Percentiles rank a stretch among this genome's conserved stretches.
Conservation (phyloP, 192 early-diverging fungal species). For the Kappamyces sp. region DNA sequence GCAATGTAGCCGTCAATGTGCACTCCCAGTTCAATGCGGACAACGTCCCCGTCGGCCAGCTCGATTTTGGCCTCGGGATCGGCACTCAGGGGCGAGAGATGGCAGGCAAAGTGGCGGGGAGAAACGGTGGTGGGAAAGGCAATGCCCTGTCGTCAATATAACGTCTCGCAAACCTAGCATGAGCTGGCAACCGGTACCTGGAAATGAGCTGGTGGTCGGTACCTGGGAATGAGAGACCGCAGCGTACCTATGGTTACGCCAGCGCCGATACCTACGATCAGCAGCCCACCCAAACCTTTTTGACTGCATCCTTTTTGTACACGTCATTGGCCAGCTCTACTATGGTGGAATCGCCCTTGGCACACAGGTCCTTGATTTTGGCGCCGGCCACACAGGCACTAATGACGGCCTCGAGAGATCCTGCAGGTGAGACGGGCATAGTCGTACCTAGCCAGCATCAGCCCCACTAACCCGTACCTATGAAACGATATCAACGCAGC, state of each 20-base stretch:
- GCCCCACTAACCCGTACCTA: neutral
- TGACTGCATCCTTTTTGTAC: slow-evolving; percentile 70
- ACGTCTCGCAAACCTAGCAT: too few relatives aligned
- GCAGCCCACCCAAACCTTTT: slow-evolving; percentile 50
- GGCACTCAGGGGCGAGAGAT: slow-evolving; percentile 76
- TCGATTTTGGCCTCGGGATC: slow-evolving; percentile 60
- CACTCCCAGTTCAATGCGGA: slow-evolving; percentile 84
- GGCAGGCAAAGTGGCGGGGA: slow-evolving; percentile 77
- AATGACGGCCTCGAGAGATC: slow-evolving; percentile 64
- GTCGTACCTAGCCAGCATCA: neutral
- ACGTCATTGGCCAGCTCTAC: slow-evolving; percentile 69
- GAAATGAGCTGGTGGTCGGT: too few relatives aligned
- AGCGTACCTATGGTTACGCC: too few relatives aligned
- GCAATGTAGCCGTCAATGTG: slow-evolving; percentile 91
- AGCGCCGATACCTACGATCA: neutral
- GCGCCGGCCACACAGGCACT: slow-evolving; percentile 68
- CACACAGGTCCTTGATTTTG: slow-evolving; percentile 80
- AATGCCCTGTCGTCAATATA: slow-evolving; percentile 37
- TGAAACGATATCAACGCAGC: neutral
- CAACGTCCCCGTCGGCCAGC: slow-evolving; percentile 83
- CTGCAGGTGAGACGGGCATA: slow-evolving; percentile 27
- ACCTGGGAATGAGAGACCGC: too few relatives aligned
- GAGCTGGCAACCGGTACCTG: too few relatives aligned
- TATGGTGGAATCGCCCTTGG: slow-evolving; percentile 79
- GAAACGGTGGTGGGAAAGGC: slow-evolving; percentile 91